Percentiles rank a stretch among this genome's conserved stretches.
phyloP scores from a whole-genome alignment of 768 basidiomycete genomes.

The Tulasnella sp. region DNA sequence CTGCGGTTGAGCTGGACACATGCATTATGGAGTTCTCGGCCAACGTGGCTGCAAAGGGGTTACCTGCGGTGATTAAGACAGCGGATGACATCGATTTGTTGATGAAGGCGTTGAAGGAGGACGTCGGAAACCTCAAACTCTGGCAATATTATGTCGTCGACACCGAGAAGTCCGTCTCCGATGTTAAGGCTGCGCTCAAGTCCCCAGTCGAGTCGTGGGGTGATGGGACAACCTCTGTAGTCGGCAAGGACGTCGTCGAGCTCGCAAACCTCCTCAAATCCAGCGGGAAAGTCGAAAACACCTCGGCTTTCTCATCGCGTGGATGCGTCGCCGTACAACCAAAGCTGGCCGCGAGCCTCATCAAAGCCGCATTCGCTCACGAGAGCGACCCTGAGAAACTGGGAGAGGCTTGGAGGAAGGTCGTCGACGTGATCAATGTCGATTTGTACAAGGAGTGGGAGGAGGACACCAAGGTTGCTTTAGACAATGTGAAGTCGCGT shows the following conservation, averaged over 20 bases:
- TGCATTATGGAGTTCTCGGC: slow-evolving; percentile 75
- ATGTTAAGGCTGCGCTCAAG: slow-evolving; percentile 45
- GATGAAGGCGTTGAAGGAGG: slow-evolving; percentile 48
- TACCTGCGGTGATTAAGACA: slow-evolving; percentile 61
- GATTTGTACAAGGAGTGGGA: slow-evolving; percentile 81
- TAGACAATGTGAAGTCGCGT: slow-evolving; percentile 65
- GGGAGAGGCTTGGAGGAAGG: slow-evolving; percentile 58
- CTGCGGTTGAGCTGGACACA: slow-evolving; percentile 86
- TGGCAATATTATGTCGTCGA: slow-evolving; percentile 96
- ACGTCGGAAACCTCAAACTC: slow-evolving; percentile 55
- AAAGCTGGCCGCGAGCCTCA: slow-evolving; percentile 57
- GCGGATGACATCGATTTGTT: slow-evolving; percentile 59
- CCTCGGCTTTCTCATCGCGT: slow-evolving; percentile 50
- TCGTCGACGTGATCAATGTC: slow-evolving; percentile 83
- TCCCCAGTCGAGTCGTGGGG: slow-evolving; percentile 38
- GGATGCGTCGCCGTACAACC: slow-evolving; percentile 58
- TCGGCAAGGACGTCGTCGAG: slow-evolving; percentile 48
- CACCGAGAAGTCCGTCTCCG: slow-evolving; percentile 48
- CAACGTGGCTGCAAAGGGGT: slow-evolving; percentile 48
- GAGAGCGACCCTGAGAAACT: slow-evolving; percentile 42
- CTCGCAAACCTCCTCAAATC: slow-evolving; percentile 54
- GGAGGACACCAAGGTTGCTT: slow-evolving; percentile 62
- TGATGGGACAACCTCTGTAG: slow-evolving; percentile 49
- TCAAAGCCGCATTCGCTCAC: slow-evolving; percentile 54
- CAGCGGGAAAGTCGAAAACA: slow-evolving; percentile 46